Base-by-base conservation (phyloP, 768 basidiomycete genomes). In the Leccinum rimulosum region DNA sequence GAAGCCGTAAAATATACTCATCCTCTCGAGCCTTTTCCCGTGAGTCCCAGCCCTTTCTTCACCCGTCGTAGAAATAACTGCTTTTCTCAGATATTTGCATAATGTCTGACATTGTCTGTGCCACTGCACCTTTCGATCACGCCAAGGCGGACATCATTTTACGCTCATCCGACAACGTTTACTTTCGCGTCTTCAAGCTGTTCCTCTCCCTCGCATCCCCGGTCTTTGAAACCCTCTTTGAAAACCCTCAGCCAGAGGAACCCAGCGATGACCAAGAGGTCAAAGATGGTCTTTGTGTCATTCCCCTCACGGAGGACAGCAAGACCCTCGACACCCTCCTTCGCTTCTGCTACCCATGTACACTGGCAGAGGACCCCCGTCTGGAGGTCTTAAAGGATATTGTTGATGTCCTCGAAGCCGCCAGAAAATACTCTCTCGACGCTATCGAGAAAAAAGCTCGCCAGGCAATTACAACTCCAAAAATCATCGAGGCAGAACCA, bases 141-240 rank as follows among this genome's bases (percentile, higher is more conserved):
- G 22, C 49, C 3, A 61, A 70, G 48, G 60, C 55, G 15, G 62
- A 70, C 22, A 35, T 68, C 54, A 65, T 70, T 22, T n/a, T 71
- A 12, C 68, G 63, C 14, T 67, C 70, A 19, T 63, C 58, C 14
- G 70, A 72, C 55, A 58, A 64, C 4, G 52, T 74, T 27, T 62
- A 76, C 40, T 62, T 76, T 45, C 65, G 58, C 17, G 62, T 74
- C 17, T 72, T 75, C 59, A 73, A 66, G 14, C 57, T 64, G 4
- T 68, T 76, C 36, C 70, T 76, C 15, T 63, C 66, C 25, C 65
- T 71, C 27, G 66, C 75, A 12, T 76, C 75, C 12, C 64, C 71
- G 0, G 64, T 75, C 50, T 78, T 75, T 50, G 60, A 66, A 19
- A 64, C 65, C 22, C 70, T 77, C 58, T 73, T 76, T 48, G 53